These are phyloP conservation scores for Tricholoma bakamatsutake DNA, from an alignment of 768 basidiomycete genomes.

Conservation along the genomic window DNA sequence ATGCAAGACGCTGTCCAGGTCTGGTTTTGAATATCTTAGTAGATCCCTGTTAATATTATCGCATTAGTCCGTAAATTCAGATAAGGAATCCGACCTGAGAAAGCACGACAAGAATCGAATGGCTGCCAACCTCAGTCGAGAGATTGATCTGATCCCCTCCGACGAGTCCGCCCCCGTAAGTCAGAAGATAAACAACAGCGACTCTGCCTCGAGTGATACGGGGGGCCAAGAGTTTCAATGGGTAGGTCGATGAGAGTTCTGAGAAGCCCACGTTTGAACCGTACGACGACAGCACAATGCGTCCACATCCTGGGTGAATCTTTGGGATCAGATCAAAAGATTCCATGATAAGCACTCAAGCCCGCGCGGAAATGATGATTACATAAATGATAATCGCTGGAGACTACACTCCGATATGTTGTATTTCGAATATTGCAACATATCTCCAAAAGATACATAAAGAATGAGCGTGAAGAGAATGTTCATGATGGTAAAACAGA, in stretches of 20 bases:
- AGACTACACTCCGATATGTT: no score
- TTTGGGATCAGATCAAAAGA: conserved; percentile 15
- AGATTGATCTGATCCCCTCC: conserved; percentile 74
- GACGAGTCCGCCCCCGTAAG: conserved; percentile 90
- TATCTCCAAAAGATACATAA: conserved; percentile 13
- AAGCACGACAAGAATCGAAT: conserved; percentile 61
- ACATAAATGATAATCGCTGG: neutral
- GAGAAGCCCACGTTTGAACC: conserved; percentile 59
- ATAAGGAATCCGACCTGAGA: conserved; percentile 60
- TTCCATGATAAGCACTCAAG: conserved; percentile 9
- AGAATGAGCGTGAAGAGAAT: conserved; percentile 9
- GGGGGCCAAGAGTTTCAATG: conserved; percentile 84
- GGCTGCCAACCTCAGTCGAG: conserved; percentile 49
- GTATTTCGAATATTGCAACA: conserved; percentile 9
- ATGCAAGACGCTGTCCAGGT: conserved; percentile 50
- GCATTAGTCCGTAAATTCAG: neutral
- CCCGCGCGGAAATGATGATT: neutral
- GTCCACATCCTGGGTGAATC: conserved; percentile 46
- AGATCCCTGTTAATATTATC: conserved; percentile 52
- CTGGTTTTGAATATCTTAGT: conserved; percentile 93
- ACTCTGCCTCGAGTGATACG: conserved; percentile 42
- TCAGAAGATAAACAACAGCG: conserved; percentile 71
- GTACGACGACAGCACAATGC: conserved; percentile 47
- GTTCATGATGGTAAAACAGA: conserved; percentile 10
- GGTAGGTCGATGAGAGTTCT: conserved; percentile 75